A percentile compares a stretch with the other conserved stretches of the same genome.
phyloP scores from a whole-genome alignment of 1,139 yeast species.

The Magnusiomyces tetraspermus region DNA sequence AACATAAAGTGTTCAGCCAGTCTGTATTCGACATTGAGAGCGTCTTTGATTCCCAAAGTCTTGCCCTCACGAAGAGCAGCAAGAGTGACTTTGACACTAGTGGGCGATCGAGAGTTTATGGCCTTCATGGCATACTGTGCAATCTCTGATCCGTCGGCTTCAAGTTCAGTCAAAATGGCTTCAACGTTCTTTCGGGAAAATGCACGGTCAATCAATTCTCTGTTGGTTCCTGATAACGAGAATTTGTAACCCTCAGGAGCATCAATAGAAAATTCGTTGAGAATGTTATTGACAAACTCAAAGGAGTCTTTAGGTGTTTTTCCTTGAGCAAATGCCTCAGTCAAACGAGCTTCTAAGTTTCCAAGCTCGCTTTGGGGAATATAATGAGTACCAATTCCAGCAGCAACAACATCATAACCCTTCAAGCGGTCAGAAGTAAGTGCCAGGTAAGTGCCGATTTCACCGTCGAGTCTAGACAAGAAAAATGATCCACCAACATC shows the following conservation, averaged over 20 bases:
- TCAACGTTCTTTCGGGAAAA: conserved; percentile 55
- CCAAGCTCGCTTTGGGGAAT: conserved; percentile 57
- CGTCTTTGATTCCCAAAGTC: conserved; percentile 49
- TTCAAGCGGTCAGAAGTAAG: conserved; percentile 70
- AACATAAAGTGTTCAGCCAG: conserved; percentile 72
- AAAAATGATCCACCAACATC: conserved; percentile 94
- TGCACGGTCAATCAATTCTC: conserved; percentile 56
- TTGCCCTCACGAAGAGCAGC: conserved; percentile 60
- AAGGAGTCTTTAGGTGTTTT: conserved; percentile 28
- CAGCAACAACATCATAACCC: conserved; percentile 70
- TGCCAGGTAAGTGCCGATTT: conserved; percentile 77
- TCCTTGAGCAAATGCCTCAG: conserved; percentile 33
- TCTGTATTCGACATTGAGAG: conserved; percentile 63
- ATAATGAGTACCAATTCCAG: conserved; percentile 88
- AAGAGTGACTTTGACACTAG: conserved; percentile 68
- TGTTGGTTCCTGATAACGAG: conserved; percentile 47
- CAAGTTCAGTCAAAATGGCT: conserved; percentile 50
- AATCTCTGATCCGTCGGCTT: conserved; percentile 52
- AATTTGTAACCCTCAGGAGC: conserved; percentile 58
- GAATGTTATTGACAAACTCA: conserved; percentile 55
- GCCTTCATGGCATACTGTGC: conserved; percentile 52
- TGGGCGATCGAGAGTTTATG: conserved; percentile 54
- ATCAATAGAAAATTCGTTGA: conserved; percentile 68
- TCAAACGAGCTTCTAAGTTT: conserved; percentile 54
- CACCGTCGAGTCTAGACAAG: conserved; percentile 71